Percentiles rank a stretch among this genome's conserved stretches.
phyloP scores from a whole-genome alignment of 345 rosid genomes.

The Raphanus sativus region DNA sequence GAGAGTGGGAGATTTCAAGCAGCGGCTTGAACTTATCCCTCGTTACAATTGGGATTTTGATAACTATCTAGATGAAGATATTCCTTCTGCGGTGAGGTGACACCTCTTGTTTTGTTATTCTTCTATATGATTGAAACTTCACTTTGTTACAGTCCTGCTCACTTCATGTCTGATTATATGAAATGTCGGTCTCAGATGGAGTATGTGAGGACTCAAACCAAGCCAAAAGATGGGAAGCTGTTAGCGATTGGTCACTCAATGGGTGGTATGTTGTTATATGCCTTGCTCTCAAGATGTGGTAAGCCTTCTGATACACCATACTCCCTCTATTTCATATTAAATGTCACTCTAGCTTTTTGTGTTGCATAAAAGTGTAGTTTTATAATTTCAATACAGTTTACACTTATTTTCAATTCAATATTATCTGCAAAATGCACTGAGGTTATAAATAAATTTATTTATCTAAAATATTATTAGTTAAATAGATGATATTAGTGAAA shows the following conservation, averaged over 20 bases:
- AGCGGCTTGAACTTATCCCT: slow-evolving; percentile 57
- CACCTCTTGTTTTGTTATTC: slow-evolving; percentile 40
- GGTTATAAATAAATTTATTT: too few species aligned
- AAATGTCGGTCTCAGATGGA: slow-evolving; percentile 58
- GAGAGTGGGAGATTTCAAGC: slow-evolving; percentile 51
- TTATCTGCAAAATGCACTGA: too few species aligned
- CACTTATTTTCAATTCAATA: too few species aligned
- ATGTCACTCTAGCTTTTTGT: too few species aligned
- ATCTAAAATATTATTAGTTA: too few species aligned
- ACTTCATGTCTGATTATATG: background rate
- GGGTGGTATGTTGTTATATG: slow-evolving; percentile 93
- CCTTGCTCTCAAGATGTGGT: slow-evolving; percentile 69
- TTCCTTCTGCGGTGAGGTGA: slow-evolving; percentile 93
- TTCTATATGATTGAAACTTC: background rate
- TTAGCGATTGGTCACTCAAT: slow-evolving; percentile 93
- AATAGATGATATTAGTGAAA: too few species aligned
- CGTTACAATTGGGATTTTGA: slow-evolving; percentile 92
- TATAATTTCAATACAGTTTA: too few species aligned
- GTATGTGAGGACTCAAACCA: slow-evolving; percentile 57
- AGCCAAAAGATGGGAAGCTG: slow-evolving; percentile 70
- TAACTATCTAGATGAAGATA: slow-evolving; percentile 75
- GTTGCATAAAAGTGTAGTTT: too few species aligned
- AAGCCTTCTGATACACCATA: slow-evolving; percentile 29
- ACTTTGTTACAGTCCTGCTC: background rate
- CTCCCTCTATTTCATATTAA: too few species aligned